Conservation (phyloP, 257 asterid genomes). For the Salvia splendens region DNA sequence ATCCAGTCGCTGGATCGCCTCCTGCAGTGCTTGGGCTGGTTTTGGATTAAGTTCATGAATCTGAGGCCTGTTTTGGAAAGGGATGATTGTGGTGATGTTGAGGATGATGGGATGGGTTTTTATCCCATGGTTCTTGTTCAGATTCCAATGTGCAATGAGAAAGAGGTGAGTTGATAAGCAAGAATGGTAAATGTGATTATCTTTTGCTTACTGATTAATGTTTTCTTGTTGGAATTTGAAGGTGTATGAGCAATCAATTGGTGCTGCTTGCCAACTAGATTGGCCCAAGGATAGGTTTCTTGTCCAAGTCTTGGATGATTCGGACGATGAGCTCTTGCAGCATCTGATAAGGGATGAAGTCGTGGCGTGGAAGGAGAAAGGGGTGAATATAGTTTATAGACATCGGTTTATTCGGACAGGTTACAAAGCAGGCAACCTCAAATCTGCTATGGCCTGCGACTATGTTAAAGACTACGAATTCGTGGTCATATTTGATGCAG, state of each 20-base stretch:
- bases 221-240: conserved; percentile 23
- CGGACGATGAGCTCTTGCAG: conserved; percentile 66
- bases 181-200: not conserved
- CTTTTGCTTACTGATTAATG: no score
- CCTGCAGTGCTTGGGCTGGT: conserved; percentile 40
- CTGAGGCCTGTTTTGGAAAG: conserved; percentile 27
- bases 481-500: conserved; percentile 86
- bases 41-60: conserved; percentile 32
- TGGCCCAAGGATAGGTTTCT: conserved; percentile 87
- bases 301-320: conserved; percentile 89
- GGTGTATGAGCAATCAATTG: conserved; percentile 82
- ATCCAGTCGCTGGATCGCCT: conserved; percentile 40
- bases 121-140: conserved; percentile 44
- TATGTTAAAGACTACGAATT: conserved; percentile 80
- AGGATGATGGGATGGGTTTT: conserved; percentile 36
- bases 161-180: conserved; percentile 52
- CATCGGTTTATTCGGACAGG: conserved; percentile 82
- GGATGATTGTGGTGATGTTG: conserved; percentile 23
- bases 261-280: conserved; percentile 76
- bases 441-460: conserved; percentile 89
- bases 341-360: conserved; percentile 70
- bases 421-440: conserved; percentile 88
- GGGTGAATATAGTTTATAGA: conserved; percentile 74
- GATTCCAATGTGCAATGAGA: conserved; percentile 46
- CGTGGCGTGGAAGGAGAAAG: conserved; percentile 68